Percentiles rank a stretch among this genome's conserved stretches.
Conservation (phyloP, 2,329 filamentous ascomycete genomes). For the Aspergillus sp. region DNA sequence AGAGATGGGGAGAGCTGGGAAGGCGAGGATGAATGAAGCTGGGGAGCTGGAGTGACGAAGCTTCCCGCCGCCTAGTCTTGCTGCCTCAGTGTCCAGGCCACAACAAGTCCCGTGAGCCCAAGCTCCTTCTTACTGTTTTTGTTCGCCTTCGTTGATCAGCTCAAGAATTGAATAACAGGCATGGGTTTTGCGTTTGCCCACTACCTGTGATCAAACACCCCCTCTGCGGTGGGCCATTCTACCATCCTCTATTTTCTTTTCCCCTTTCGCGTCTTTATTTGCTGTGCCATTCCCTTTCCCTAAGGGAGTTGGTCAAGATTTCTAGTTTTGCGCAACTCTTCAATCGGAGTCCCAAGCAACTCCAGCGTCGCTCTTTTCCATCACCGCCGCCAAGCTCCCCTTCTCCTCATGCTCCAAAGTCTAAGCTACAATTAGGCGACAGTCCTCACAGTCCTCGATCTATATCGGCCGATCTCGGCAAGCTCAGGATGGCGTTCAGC, state of each 20-base stretch:
- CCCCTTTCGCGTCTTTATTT: conserved; percentile 9
- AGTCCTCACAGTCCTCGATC: conserved; percentile 36
- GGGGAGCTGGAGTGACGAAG: conserved; percentile 44
- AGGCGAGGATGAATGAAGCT: conserved; percentile 21
- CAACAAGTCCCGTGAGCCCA: conserved; percentile 17
- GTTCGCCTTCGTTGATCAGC: conserved; percentile 5
- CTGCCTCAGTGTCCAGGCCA: conserved; percentile 21
- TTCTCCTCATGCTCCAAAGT: conserved; percentile 42
- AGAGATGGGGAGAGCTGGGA: not conserved
- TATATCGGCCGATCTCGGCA: conserved; percentile 38
- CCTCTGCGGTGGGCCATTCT: not conserved
- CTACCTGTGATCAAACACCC: conserved; percentile 3
- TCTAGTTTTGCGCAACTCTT: conserved; percentile 43
- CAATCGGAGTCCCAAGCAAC: conserved; percentile 43
- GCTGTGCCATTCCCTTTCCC: conserved; percentile 20
- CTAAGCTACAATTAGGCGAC: conserved; percentile 34
- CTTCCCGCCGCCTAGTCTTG: conserved; percentile 37
- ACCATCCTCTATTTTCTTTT: conserved; percentile 1
- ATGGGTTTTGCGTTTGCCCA: not conserved
- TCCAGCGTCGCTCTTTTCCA: conserved; percentile 47
- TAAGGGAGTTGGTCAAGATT: conserved; percentile 40
- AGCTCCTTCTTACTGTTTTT: conserved; percentile 21
- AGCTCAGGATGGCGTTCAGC: conserved; percentile 62
- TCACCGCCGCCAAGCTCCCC: conserved; percentile 31
- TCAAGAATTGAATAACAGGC: not conserved